Percentiles rank a stretch among this genome's conserved stretches.
phyloP scores from a whole-genome alignment of 1,139 yeast species.

The Protomyces inouyei region DNA sequence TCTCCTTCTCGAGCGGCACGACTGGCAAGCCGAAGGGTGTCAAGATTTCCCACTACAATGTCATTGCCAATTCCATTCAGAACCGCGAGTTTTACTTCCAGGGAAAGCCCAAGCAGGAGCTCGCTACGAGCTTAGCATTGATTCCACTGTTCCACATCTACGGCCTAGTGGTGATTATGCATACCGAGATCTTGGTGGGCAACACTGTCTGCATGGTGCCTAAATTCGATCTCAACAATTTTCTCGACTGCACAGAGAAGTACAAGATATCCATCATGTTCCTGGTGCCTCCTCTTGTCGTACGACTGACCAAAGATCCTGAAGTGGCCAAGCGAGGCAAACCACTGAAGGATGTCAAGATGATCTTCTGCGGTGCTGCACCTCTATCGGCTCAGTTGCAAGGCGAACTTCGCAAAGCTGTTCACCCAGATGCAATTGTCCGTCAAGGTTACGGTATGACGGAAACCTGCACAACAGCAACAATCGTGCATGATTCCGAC shows the following conservation, averaged over 20 bases:
- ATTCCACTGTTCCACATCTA: slow-evolving; percentile 27
- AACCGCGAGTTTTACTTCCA: slow-evolving; percentile 17
- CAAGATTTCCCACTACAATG: slow-evolving; percentile 46
- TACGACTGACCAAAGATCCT: slow-evolving; percentile 42
- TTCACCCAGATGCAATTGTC: slow-evolving; percentile 11
- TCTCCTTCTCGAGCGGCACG: slow-evolving; percentile 67
- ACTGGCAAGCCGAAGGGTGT: slow-evolving; percentile 61
- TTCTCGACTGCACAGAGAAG: slow-evolving; percentile 36
- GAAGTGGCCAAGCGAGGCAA: slow-evolving; percentile 40
- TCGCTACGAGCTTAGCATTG: slow-evolving; percentile 21
- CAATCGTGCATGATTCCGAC: slow-evolving; percentile 47
- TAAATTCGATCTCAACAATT: slow-evolving; percentile 27
- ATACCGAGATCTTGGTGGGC: slow-evolving; percentile 17
- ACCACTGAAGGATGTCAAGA: slow-evolving; percentile 29
- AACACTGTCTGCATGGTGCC: slow-evolving; percentile 23
- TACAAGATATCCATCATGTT: slow-evolving; percentile 37
- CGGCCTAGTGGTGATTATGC: slow-evolving; percentile 28
- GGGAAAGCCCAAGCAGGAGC: slow-evolving; percentile 3
- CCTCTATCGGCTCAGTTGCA: slow-evolving; percentile 37
- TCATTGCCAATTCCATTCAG: slow-evolving; percentile 34
- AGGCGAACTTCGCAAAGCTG: slow-evolving; percentile 5
- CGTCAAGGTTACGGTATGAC: slow-evolving; percentile 68
- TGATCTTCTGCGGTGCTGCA: slow-evolving; percentile 42
- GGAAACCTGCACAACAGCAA: slow-evolving; percentile 84
- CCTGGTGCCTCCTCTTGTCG: slow-evolving; percentile 43